phyloP scores from a whole-genome alignment of 306 rosid genomes.

The Fragaria ananassa region DNA sequence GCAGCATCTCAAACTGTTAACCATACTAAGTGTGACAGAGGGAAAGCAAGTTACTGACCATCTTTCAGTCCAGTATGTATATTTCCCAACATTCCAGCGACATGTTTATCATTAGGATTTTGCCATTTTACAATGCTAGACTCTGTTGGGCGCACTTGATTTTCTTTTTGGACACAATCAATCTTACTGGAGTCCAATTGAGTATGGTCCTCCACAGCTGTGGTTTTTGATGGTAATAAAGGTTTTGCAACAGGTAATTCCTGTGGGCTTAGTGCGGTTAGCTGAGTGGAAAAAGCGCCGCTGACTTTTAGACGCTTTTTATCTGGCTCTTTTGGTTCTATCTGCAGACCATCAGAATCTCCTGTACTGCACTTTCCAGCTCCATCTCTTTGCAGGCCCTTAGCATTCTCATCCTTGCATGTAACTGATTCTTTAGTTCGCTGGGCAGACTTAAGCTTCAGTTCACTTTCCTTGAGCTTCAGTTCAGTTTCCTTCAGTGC shows the following conservation, averaged over 20 bases:
- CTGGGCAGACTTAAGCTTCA: constrained; percentile 72
- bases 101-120: constrained; percentile 40
- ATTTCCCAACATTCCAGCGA: constrained; percentile 43
- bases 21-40: constrained; percentile 1
- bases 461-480: constrained; percentile 64
- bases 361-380: constrained; percentile 35
- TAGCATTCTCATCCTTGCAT: constrained; percentile 42
- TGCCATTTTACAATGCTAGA: constrained; percentile 33
- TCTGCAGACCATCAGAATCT: constrained; percentile 33
- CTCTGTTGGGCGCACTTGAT: constrained; percentile 43
- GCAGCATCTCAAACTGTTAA: constrained; percentile 2
- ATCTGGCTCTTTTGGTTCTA: constrained; percentile 56
- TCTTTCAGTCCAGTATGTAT: constrained; percentile 41
- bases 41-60: constrained; percentile 44
- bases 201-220: constrained; percentile 30
- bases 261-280: constrained; percentile 34
- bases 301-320: constrained; percentile 62
- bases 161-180: constrained; percentile 37
- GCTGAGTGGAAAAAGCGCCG: constrained; percentile 39
- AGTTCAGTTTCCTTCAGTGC: constrained; percentile 69
- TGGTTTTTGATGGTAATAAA: constrained; percentile 38
- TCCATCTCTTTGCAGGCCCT: constrained; percentile 38
- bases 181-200: constrained; percentile 32
- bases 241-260: constrained; percentile 39
- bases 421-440: constrained; percentile 59